Percentiles rank a stretch among this genome's conserved stretches.
Conservation (phyloP, 257 asterid genomes). For the Paulownia fortunei region DNA sequence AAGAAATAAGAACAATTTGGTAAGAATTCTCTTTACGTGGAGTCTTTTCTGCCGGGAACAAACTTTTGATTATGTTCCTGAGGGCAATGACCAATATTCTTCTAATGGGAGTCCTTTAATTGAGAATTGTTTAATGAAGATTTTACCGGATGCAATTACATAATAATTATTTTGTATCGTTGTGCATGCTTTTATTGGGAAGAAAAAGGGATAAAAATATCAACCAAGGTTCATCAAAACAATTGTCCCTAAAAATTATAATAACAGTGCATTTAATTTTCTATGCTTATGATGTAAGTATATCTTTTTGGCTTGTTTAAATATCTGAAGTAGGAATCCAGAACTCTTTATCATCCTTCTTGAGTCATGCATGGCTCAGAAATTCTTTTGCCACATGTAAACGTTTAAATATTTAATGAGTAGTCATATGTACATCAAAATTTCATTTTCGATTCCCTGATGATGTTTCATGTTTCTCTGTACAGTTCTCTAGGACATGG, state of each 20-base stretch:
- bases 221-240: not conserved
- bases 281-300: not conserved
- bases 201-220: not conserved
- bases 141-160: not conserved
- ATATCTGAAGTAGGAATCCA: not conserved
- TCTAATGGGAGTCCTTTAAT: not conserved
- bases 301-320: not conserved
- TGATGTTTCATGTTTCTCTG: too few relatives aligned
- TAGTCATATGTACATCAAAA: too few relatives aligned
- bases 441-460: too few relatives aligned
- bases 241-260: not conserved
- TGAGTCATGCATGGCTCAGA: not conserved
- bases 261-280: not conserved
- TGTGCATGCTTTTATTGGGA: not conserved
- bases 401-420: too few relatives aligned
- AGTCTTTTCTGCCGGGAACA: not conserved
- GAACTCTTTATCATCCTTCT: not conserved
- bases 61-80: not conserved
- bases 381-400: not conserved
- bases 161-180: not conserved
- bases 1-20: not conserved
- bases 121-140: not conserved
- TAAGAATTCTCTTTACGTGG: constrained; percentile 2
- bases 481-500: too few relatives aligned
- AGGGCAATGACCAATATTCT: not conserved